Evolutionary conservation across 2,329 filamentous ascomycete genomes (phyloP).

Genomic region (Neoscytalidium dimidiatum): DNA sequence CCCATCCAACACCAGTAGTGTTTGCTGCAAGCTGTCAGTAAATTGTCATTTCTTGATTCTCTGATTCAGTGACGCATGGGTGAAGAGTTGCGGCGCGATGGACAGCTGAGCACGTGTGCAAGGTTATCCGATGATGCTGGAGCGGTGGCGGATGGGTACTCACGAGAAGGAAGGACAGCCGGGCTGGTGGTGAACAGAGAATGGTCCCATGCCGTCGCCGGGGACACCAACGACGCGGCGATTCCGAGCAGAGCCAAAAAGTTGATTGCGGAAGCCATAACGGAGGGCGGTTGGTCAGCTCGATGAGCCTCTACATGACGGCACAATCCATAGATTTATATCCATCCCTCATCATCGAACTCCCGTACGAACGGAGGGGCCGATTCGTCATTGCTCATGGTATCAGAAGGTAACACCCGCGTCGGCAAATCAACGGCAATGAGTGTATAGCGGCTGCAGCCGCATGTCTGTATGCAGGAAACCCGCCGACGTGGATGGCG

Average conservation of each 20-base stretch:
- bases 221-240: constrained; percentile 4
- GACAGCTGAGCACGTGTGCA: too few species aligned
- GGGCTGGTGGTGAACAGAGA: constrained; percentile 16
- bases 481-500: neutral
- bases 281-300: constrained; percentile 6
- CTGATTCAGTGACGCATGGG: neutral
- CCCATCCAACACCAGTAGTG: constrained; percentile 31
- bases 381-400: neutral
- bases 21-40: constrained; percentile 15
- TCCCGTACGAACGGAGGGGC: neutral
- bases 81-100: too few species aligned
- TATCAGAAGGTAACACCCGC: neutral
- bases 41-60: neutral
- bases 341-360: neutral
- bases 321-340: constrained; percentile 3
- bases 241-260: constrained; percentile 14
- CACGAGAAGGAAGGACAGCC: constrained; percentile 12
- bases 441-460: neutral
- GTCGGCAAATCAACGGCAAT: constrained; percentile 6
- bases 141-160: too few species aligned
- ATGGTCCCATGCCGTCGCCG: constrained; percentile 15
- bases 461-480: neutral
- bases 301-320: neutral
- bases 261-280: constrained; percentile 17
- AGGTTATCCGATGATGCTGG: too few species aligned